Base-by-base conservation (phyloP, 352 stramenopile genomes). In the Salisapilia sapeloensis region DNA sequence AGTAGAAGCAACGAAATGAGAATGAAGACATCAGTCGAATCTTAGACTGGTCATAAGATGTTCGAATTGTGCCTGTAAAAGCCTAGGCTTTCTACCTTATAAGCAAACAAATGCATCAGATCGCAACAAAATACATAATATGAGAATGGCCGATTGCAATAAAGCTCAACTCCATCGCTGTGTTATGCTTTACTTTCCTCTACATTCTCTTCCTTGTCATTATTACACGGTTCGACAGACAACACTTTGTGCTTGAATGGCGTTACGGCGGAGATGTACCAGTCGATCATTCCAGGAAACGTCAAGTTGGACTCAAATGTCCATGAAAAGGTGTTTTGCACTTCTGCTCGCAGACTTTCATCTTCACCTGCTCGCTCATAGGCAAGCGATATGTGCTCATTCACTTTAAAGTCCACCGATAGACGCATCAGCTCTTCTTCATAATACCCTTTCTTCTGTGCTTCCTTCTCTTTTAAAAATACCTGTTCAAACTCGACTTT, bases 271-370 rank as follows among this genome's bases (percentile, higher is more conserved):
- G 56, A 38, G 31, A 79, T 69, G 4, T 13, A 36, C 56, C 63
- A 79, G 16, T 75, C 45, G 4, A 70, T 11, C 6, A 46, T 16
- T 1, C 53, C 47, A 0, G 51, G 27, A 0, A 48, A 40, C 6
- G 48, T 72, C 27, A 79, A 59, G 24, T 64, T 53, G 3, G 59
- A 51, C 41, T 70, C 59, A 24, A 78, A 78, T 6, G 56, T 67
- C 62, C 62, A 78, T 31, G 22, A 30, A 39, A 78, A 75, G 20
- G 38, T 27, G 56, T 72, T 25, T 74, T 56, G 7, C 71, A 50
- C 1, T 35, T 58, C n/a, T n/a, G n/a, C 27, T 47, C 45, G 39
- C 46, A 44, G 38, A 72, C 59, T 11, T 67, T 48, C 27, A 78
- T 69, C 6, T 40, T 39, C 1, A 42, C 40, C 11, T 39, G 30